Conservation (phyloP, 106 monocot species). For the Phalaenopsis equestris region DNA sequence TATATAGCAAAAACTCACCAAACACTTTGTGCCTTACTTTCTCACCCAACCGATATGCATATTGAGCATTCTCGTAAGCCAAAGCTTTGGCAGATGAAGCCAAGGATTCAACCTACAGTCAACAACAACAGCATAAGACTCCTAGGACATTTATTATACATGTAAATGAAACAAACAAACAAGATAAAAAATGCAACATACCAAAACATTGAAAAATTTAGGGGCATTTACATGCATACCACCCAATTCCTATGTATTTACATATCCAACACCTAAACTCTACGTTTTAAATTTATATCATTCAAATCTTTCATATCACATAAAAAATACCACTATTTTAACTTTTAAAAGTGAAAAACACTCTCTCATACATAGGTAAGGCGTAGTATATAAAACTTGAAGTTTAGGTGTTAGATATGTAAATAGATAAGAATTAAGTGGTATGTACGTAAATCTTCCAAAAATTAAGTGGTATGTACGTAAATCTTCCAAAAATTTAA, state of each 20-base stretch:
- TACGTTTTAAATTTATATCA: too few species aligned
- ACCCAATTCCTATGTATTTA: too few species aligned
- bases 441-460: not conserved
- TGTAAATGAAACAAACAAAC: not conserved
- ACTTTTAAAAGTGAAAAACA: too few species aligned
- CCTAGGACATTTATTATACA: not conserved
- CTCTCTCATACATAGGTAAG: too few species aligned
- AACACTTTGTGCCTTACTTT: conserved; percentile 75
- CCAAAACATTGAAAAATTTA: not conserved
- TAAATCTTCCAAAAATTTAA: not conserved
- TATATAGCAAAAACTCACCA: conserved; percentile 31
- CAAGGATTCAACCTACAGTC: conserved; percentile 66
- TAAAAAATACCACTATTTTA: too few species aligned
- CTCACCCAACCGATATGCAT: conserved; percentile 90
- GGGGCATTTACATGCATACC: too few species aligned
- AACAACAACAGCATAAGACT: not conserved
- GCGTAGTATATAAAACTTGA: too few species aligned
- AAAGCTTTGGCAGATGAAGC: conserved; percentile 89
- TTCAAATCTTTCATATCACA: too few species aligned
- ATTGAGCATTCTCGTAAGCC: conserved; percentile 66
- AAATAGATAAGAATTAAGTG: too few species aligned
- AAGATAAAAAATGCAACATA: not conserved
- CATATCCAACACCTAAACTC: too few species aligned
- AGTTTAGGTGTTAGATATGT: too few species aligned
- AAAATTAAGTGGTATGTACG: not conserved